These are phyloP conservation scores for Cryptococcus wingfieldii DNA, from an alignment of 1,284 basidiomycete species.

Conservation along the genomic window DNA sequence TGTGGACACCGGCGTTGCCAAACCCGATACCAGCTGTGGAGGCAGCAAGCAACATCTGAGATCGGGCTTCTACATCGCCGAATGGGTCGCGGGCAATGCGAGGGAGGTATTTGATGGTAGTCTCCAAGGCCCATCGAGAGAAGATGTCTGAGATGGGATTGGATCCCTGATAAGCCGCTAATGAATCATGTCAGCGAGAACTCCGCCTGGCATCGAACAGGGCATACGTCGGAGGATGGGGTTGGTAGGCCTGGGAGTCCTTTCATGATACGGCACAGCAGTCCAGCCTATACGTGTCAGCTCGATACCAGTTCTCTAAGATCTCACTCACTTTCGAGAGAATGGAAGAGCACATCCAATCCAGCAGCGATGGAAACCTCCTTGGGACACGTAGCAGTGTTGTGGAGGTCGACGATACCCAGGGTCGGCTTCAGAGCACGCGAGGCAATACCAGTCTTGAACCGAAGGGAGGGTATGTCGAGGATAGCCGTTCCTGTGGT, in stretches of 20 bases:
- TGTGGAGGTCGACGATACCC: slow-evolving; percentile 79
- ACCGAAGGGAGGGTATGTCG: slow-evolving; percentile 72
- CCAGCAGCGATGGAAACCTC: slow-evolving; percentile 87
- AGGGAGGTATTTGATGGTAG: slow-evolving; percentile 86
- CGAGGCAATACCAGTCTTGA: slow-evolving; percentile 95
- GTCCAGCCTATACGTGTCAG: slow-evolving; percentile 33
- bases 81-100: slow-evolving; percentile 71
- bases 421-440: slow-evolving; percentile 84
- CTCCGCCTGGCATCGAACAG: neutral
- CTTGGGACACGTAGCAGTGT: slow-evolving; percentile 77
- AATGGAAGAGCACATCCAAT: slow-evolving; percentile 90
- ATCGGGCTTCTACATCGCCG: slow-evolving; percentile 73
- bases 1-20: slow-evolving; percentile 86
- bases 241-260: slow-evolving; percentile 81
- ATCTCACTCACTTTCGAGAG: slow-evolving; percentile 65
- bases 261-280: slow-evolving; percentile 65
- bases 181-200: neutral
- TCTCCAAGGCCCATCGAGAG: slow-evolving; percentile 87
- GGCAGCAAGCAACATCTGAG: slow-evolving; percentile 72
- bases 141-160: slow-evolving; percentile 97
- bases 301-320: neutral
- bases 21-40: slow-evolving; percentile 89
- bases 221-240: slow-evolving; percentile 71
- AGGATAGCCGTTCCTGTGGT: slow-evolving; percentile 97
- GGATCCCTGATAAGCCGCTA: slow-evolving; percentile 81